Base-by-base conservation (phyloP, 768 basidiomycete genomes). In the Auricularia cornea region DNA sequence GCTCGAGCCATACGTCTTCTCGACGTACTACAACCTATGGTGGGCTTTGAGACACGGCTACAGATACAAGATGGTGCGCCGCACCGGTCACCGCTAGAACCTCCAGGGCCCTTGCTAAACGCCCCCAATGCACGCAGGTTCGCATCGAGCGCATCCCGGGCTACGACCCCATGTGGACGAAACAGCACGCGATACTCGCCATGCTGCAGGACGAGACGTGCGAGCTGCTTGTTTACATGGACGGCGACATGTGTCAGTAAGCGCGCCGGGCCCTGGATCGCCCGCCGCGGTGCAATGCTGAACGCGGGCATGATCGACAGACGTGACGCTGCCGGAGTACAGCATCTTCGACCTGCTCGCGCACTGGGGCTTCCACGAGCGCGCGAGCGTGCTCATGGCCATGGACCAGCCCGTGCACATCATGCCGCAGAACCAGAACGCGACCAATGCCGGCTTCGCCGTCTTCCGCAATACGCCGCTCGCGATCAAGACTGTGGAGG, bases 381-480 rank as follows among this genome's bases (percentile, higher is more conserved):
- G 54, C 54, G 54, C 54, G 26, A 31, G 28, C 16, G 6, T 57
- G 54, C 54, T 57, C 30, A 28, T 57, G 26, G 26, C 54, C 6
- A 57, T 57, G 54, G 54, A 57, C 54, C 54, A 57, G 54, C 54
- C 54, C 28, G 26, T 57, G 26, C 54, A 57, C 54, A 16, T 31
- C 26, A 26, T 57, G 23, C 54, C 54, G 54, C 54, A 57, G 30
- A 57, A 57, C 12, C 54, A 57, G 54, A 57, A 57, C 54, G 54
- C 54, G 54, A 57, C 54, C 26, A 57, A 57, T 26, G 30, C 54
- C 26, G 54, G 54, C 26, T 57, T 57, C 26, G 30, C 30, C 28
- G 54, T 57, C 54, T 57, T 57, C 54, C 54, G 54, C 28, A 11
- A 11, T 26, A 31, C 28, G 12, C 28, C 54, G 16, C 12, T 6